Conservation (phyloP, 371 early-diverging fungal genomes). For the Mortierella sp. region DNA sequence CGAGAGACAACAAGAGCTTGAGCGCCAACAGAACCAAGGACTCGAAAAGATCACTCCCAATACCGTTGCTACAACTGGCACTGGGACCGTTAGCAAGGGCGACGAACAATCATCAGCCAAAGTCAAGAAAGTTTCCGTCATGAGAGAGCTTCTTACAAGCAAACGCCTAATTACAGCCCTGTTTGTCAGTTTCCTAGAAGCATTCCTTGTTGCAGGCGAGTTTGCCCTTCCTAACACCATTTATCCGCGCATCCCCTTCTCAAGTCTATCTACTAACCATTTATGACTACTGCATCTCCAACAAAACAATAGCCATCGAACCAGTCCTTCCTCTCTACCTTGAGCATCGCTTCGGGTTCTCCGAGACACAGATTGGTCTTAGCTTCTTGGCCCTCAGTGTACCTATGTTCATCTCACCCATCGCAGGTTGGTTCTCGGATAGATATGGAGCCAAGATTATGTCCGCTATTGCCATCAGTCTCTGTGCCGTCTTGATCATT, state of each 20-base stretch:
- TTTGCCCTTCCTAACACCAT: neutral
- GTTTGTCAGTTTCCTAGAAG: constrained; percentile 37
- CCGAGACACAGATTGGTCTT: constrained; percentile 63
- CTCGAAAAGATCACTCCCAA: neutral
- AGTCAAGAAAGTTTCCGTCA: constrained; percentile 13
- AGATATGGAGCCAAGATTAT: constrained; percentile 56
- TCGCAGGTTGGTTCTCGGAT: constrained; percentile 60
- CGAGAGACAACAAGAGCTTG: constrained; percentile 14
- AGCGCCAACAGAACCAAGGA: constrained; percentile 10
- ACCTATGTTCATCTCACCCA: constrained; percentile 57
- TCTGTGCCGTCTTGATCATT: constrained; percentile 54
- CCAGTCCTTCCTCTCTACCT: constrained; percentile 65
- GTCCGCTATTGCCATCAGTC: constrained; percentile 50
- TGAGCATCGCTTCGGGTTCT: constrained; percentile 58
- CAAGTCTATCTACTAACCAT: neutral
- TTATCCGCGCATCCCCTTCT: neutral
- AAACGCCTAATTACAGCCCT: constrained; percentile 33
- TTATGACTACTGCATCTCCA: too few relatives aligned
- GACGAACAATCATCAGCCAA: neutral
- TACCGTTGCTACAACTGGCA: neutral
- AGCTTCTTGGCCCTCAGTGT: constrained; percentile 61
- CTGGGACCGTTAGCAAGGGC: neutral
- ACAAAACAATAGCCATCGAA: constrained; percentile 33
- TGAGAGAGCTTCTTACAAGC: constrained; percentile 13
- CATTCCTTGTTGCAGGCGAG: constrained; percentile 36